These are phyloP conservation scores for Elsinoe arachidis DNA, from an alignment of 2,329 filamentous ascomycete species.

Conservation along the genomic window DNA sequence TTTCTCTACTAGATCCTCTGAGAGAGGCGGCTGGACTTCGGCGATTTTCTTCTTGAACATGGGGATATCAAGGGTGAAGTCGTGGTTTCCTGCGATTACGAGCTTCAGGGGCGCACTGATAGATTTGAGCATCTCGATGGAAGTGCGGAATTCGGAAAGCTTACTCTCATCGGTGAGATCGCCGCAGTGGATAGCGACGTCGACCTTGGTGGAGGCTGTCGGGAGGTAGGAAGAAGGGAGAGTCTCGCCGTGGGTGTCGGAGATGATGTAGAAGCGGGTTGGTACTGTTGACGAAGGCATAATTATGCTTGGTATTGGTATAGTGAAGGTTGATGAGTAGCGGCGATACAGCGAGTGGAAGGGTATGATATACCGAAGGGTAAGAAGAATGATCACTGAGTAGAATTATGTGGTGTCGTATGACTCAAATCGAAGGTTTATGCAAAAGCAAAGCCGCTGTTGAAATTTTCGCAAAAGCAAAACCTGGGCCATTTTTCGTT, in stretches of 20 bases:
- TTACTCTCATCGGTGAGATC: constrained; percentile 30
- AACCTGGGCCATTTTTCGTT: no score
- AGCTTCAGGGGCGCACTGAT: constrained; percentile 29
- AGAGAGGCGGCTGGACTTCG: constrained; percentile 23
- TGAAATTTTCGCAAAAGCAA: no score
- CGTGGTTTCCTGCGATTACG: constrained; percentile 33
- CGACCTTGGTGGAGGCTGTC: constrained; percentile 17
- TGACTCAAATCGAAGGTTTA: no score
- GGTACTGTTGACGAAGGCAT: constrained; percentile 18
- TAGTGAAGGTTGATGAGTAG: neutral
- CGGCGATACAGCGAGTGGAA: neutral
- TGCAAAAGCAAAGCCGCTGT: no score
- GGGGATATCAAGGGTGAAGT: constrained; percentile 23
- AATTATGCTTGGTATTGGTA: neutral
- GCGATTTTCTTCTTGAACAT: constrained; percentile 30
- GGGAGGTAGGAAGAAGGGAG: constrained; percentile 17
- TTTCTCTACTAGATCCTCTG: constrained; percentile 24
- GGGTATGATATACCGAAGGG: no score
- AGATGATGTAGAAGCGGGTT: constrained; percentile 37
- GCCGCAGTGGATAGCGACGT: constrained; percentile 35
- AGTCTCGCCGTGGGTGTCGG: constrained; percentile 33
- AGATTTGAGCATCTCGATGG: constrained; percentile 22
- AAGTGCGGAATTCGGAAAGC: constrained; percentile 23
- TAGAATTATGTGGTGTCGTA: no score
- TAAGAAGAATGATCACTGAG: no score